Conservation (phyloP, 2,329 filamentous ascomycete species). For the Lachnellula hyalina region DNA sequence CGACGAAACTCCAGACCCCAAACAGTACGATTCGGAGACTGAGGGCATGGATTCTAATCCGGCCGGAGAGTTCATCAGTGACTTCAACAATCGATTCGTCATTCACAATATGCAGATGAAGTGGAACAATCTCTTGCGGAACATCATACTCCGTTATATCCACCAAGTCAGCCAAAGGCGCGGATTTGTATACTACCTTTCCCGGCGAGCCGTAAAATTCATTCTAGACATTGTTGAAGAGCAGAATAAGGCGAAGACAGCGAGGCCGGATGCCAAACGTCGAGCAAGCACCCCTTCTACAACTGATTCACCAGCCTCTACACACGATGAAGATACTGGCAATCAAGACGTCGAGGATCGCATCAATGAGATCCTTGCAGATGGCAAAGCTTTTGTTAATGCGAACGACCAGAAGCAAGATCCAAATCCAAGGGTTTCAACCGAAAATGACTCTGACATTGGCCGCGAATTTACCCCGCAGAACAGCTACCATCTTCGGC, state of each 20-base stretch:
- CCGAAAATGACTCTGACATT: conserved; percentile 68
- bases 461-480: conserved; percentile 83
- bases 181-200: conserved; percentile 97
- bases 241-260: conserved; percentile 57
- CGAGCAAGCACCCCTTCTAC: conserved; percentile 24
- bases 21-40: conserved; percentile 37
- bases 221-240: conserved; percentile 97
- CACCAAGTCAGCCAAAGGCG: conserved; percentile 95
- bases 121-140: conserved; percentile 94
- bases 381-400: conserved; percentile 76
- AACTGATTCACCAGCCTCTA: conserved; percentile 19
- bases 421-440: conserved; percentile 35
- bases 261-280: conserved; percentile 29
- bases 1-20: conserved; percentile 17
- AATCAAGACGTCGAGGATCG: conserved; percentile 70
- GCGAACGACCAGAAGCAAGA: conserved; percentile 49
- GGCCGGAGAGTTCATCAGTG: conserved; percentile 77
- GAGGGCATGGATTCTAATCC: conserved; percentile 61
- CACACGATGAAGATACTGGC: conserved; percentile 30
- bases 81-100: conserved; percentile 97
- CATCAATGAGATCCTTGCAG: conserved; percentile 78
- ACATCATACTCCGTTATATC: conserved; percentile 94
- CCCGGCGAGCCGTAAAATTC: conserved; percentile 91
- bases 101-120: conserved; percentile 97
- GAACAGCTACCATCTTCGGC: conserved; percentile 87